These are phyloP conservation scores for Pythium volutum DNA, from an alignment of 352 stramenopile genomes.

Conservation along the genomic window DNA sequence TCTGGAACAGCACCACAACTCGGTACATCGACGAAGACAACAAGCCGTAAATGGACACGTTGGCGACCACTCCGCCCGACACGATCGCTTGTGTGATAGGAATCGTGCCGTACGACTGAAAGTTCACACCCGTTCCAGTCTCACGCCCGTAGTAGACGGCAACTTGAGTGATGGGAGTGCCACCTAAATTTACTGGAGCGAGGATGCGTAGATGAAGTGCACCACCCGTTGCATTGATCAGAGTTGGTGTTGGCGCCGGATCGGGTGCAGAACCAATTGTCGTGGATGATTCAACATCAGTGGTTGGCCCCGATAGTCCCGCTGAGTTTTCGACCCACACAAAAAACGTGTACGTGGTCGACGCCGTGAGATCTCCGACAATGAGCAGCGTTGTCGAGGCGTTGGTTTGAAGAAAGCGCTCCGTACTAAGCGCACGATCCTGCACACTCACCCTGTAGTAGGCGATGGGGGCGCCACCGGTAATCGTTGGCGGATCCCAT, in stretches of 20 bases:
- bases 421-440: slow-evolving; percentile 2
- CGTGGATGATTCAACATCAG: slow-evolving; percentile 17
- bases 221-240: slow-evolving; percentile 44
- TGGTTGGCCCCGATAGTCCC: slow-evolving; percentile 11
- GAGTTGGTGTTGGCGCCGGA: slow-evolving; percentile 22
- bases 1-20: slow-evolving; percentile 6
- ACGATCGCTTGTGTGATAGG: neutral
- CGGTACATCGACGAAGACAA: slow-evolving; percentile 21
- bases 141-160: slow-evolving; percentile 31
- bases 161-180: slow-evolving; percentile 25
- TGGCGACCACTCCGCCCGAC: slow-evolving; percentile 2
- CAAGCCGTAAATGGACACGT: slow-evolving; percentile 11
- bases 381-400: slow-evolving; percentile 1
- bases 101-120: neutral
- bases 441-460: slow-evolving; percentile 27
- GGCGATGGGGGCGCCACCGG: slow-evolving; percentile 29
- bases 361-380: slow-evolving; percentile 29
- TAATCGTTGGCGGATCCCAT: slow-evolving; percentile 34
- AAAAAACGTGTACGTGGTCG: slow-evolving; percentile 29
- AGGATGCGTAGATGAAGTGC: slow-evolving; percentile 35
- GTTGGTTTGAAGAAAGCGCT: slow-evolving; percentile 15
- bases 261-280: slow-evolving; percentile 10
- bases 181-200: slow-evolving; percentile 40
- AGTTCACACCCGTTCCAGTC: slow-evolving; percentile 18
- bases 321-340: slow-evolving; percentile 31